phyloP scores from a whole-genome alignment of 1,139 yeast species.

The Diutina catenulata region DNA sequence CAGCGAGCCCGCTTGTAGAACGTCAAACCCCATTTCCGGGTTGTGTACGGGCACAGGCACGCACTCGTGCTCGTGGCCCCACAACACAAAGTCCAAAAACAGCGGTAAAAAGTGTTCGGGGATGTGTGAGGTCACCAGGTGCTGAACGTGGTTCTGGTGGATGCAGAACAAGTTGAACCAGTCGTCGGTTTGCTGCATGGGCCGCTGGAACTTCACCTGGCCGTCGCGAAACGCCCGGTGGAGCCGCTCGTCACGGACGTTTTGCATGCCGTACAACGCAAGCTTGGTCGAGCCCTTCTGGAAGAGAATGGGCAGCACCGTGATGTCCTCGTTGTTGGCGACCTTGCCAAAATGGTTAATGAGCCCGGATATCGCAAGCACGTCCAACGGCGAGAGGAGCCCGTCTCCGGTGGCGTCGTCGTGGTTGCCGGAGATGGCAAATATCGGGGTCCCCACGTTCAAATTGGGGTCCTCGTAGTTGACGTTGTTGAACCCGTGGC shows the following conservation, averaged over 20 bases:
- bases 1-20: conserved; percentile 89
- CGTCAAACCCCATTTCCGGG: conserved; percentile 59
- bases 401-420: conserved; percentile 94
- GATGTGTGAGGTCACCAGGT: conserved; percentile 67
- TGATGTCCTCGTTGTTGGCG: conserved; percentile 61
- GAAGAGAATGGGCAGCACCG: conserved; percentile 66
- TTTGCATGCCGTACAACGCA: conserved; percentile 83
- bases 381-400: conserved; percentile 77
- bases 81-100: conserved; percentile 68
- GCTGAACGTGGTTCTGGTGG: conserved; percentile 84
- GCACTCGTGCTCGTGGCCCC: conserved; percentile 99
- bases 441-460: conserved; percentile 84
- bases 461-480: conserved; percentile 87
- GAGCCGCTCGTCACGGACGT: conserved; percentile 80
- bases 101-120: conserved; percentile 80
- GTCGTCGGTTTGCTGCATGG: conserved; percentile 42
- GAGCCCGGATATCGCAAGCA: conserved; percentile 70
- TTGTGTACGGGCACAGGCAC: conserved; percentile 59
- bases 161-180: conserved; percentile 85
- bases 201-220: conserved; percentile 66
- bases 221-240: conserved; percentile 76
- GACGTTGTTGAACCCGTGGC: conserved; percentile 51
- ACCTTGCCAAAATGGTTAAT: conserved; percentile 87
- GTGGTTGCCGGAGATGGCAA: conserved; percentile 92
- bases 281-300: conserved; percentile 74